A percentile compares a stretch with the other conserved stretches of the same genome.
Evolutionary conservation across 345 rosid genomes (phyloP).

Genomic region (Stellera chamaejasme): DNA sequence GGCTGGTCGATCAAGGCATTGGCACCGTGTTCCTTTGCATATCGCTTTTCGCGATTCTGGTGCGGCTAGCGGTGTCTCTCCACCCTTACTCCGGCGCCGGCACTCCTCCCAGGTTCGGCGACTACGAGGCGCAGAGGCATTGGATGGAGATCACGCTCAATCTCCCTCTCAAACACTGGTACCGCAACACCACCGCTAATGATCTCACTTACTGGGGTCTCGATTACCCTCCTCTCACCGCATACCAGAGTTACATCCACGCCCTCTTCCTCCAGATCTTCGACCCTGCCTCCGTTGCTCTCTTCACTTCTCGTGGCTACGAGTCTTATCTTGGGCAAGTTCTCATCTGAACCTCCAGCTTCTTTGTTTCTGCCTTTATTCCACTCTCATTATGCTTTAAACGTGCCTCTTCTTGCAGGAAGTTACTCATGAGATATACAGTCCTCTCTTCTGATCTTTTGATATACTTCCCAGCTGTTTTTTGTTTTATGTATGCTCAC

Average conservation of each 20-base stretch:
- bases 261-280: conserved; percentile 56
- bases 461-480: conserved; percentile 74
- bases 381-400: conserved; percentile 1
- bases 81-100: conserved; percentile 85
- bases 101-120: conserved; percentile 75
- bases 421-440: conserved; percentile 87
- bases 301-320: conserved; percentile 61
- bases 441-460: conserved; percentile 74
- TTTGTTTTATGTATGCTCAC: conserved; percentile 52
- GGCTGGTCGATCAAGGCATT: conserved; percentile 36
- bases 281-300: conserved; percentile 59
- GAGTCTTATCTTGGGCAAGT: conserved; percentile 76
- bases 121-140: conserved; percentile 92
- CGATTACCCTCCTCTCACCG: conserved; percentile 96
- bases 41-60: conserved; percentile 53
- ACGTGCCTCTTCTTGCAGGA: conserved; percentile 38
- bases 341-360: not conserved
- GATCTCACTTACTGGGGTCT: conserved; percentile 93
- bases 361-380: not conserved
- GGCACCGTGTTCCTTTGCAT: conserved; percentile 39
- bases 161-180: conserved; percentile 63
- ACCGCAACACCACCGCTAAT: conserved; percentile 53
- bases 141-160: conserved; percentile 98
- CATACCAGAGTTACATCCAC: conserved; percentile 87
- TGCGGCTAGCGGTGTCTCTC: conserved; percentile 60